Evolutionary conservation across 208 protist genomes (phyloP).

Genomic region (Acanthamoeba sp.): DNA sequence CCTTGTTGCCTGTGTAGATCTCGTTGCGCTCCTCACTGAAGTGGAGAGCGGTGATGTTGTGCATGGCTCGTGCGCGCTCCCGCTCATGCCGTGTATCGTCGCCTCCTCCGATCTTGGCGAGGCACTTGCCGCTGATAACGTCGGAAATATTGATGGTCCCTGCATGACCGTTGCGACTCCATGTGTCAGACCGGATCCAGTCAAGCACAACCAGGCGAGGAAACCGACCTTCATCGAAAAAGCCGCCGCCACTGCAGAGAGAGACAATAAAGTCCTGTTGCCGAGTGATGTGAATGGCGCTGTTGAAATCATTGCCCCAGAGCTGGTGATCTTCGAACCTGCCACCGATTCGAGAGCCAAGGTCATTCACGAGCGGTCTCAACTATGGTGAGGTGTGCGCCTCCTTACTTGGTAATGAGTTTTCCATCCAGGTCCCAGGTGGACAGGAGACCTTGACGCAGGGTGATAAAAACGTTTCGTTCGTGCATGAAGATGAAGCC

Average conservation of each 20-base stretch:
- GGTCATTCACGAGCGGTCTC: too few species aligned
- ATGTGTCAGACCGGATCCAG: background rate
- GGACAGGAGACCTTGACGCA: background rate
- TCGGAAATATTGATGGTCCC: slow-evolving; percentile 64
- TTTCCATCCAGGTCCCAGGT: background rate
- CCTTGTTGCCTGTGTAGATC: slow-evolving; percentile 80
- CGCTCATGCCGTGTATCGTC: slow-evolving; percentile 5
- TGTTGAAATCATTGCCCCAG: background rate
- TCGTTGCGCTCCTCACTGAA: slow-evolving; percentile 80
- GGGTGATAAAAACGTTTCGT: background rate
- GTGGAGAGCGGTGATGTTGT: slow-evolving; percentile 77
- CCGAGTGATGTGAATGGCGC: background rate
- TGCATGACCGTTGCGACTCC: background rate
- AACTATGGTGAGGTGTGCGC: too few species aligned
- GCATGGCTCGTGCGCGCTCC: background rate
- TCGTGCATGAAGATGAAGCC: slow-evolving; percentile 32
- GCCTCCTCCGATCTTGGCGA: background rate
- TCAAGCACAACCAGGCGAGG: background rate
- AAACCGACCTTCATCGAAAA: slow-evolving; percentile 34
- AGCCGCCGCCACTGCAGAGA: background rate
- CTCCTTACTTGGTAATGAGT: background rate
- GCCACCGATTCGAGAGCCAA: too few species aligned
- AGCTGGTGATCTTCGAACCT: slow-evolving; percentile 54
- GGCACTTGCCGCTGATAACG: slow-evolving; percentile 16
- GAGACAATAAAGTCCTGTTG: slow-evolving; percentile 30